Base-by-base conservation (phyloP, 1,139 yeast species). In the Kodamaea alishanica region DNA sequence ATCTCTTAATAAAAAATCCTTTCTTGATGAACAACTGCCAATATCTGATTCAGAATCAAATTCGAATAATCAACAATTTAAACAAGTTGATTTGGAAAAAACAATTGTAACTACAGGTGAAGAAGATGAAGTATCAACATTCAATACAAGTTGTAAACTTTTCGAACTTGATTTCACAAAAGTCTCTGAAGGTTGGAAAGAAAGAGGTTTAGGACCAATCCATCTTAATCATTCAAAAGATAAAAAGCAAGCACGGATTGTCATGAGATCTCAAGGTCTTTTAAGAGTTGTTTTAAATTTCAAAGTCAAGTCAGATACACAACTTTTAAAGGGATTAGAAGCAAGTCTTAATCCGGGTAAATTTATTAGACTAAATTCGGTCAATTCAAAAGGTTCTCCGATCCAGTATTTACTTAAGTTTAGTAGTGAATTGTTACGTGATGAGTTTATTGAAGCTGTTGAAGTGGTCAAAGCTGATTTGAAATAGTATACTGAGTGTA, bases 211-310 rank as follows among this genome's bases (percentile, higher is more conserved):
- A 30, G 99, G 99, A 1, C 76, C 81, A 4, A 65, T 94, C 11
- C 96, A 87, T 59, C 75, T 94, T 29, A 92, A 92, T 60, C 75
- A 76, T 44, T 63, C 70, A n/a, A 53, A 58, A 22, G 65, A 65
- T 34, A 55, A 63, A 5, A 47, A 51, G 22, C 55, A 61, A 36
- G 61, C 63, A 37, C 56, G 97, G 49, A 60, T 92, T 24, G 84
- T 92, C 4, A 90, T 94, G 97, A 79, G 99, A 57, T 82, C 96
- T 4, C 87, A 85, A 47, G 96, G 96, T 1, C 76, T 88, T 26
- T 71, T 88, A 46, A 78, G 90, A 47, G 94, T 92, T 23, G 81
- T 92, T 26, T 68, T 94, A 48, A 94, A 94, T 60, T 66, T 81
- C 38, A 84, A 89, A 15, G 66, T 94, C 28, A 67, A 73, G 1